Base-by-base conservation (phyloP, 2,329 filamentous ascomycete genomes). In the Penicillium sp. region DNA sequence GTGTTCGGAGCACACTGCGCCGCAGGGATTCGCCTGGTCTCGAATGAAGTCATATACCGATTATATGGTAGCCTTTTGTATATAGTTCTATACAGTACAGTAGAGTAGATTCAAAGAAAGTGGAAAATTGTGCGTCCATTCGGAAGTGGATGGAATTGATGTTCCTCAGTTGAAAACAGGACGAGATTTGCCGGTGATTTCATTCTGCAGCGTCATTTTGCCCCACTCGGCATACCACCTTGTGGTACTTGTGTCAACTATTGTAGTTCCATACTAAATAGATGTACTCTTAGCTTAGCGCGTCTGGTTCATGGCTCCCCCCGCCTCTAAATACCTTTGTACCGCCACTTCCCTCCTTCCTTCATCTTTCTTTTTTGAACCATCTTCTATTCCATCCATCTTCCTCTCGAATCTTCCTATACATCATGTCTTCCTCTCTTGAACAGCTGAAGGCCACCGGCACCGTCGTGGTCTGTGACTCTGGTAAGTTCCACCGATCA, bases 381-480 rank as follows among this genome's bases (percentile, higher is more conserved):
- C 35, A 33, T 33, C n/a, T 44, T 4, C 28, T 35, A 47, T 45
- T 45, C 47, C 38, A 49, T 53, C 33, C 18, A 47, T 53, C 42
- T 46, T 47, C 51, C 42, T 44, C 37, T 42, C 33, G 29, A 75
- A 59, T 44, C 43, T 33, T 38, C 35, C 31, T 45, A 37, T 32
- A 55, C 61, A 73, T 47, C 59, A 96, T 96, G 91, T 76, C 89
- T 75, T 86, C 78, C 75, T 89, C 91, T 75, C 87, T 98, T 67
- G 93, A 97, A 67, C 91, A 97, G 80, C 84, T 98, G 74, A 98
- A 98, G 83, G 85, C 89, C 79, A 76, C 87, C 72, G 93, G 93
- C 86, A 98, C 93, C 70, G 90, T 89, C 59, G 93, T 97, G 70
- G 93, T 97, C 75, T 92, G 88, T 75, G 93, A 97, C 80, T 95